Evolutionary conservation across 495 filamentous ascomycete genomes (phyloP), one percentile per base, ranked within the genome.

Genomic region (Neurospora africana): DNA sequence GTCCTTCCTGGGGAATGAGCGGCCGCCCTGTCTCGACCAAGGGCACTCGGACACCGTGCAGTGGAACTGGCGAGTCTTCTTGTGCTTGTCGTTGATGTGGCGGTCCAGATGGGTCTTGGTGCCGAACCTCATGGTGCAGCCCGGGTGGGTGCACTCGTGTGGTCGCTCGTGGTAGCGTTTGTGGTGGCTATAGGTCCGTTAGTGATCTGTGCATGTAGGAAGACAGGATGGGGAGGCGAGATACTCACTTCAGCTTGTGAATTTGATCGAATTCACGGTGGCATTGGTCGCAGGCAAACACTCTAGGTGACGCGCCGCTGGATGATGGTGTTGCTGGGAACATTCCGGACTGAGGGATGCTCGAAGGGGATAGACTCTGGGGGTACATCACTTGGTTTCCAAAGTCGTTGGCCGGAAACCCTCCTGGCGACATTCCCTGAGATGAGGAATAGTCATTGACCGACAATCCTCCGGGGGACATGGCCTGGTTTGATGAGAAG

Each of bases 21-120:
- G 85, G 69, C 83, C 81, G 10, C 84, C 84, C 30, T 75, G 74
- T 41, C 77, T 79, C 30, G 81, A 85, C 70, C 82, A 86, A n/a
- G 79, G 77, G 73, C 84, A 86, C 8, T 81, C 81, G 5, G 77
- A 75, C 15, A 81, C 76, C 10, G 78, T 84, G 76, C 84, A 86
- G 72, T 84, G 81, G 39, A 83, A 85, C 58, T 82, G 81, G 70
- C 83, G 83, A n/a, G 82, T 80, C 78, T 85, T 86, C 61, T 74
- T 70, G 75, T 86, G 84, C 74, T 83, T 81, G 72, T 86, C 84
- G 75, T 86, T 86, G 78, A 85, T 81, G 75, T 86, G 84, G 8
- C 84, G 83, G 67, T 84, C 82, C 27, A 86, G 78, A 70, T 86
- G 84, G 41, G 84, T 86, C 71, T 85, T 84, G n/a, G 84, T 86